Evolutionary conservation across 1,139 yeast species (phyloP), one percentile per base, ranked within the genome.

Genomic region (Sugiyamaella japonica): DNA sequence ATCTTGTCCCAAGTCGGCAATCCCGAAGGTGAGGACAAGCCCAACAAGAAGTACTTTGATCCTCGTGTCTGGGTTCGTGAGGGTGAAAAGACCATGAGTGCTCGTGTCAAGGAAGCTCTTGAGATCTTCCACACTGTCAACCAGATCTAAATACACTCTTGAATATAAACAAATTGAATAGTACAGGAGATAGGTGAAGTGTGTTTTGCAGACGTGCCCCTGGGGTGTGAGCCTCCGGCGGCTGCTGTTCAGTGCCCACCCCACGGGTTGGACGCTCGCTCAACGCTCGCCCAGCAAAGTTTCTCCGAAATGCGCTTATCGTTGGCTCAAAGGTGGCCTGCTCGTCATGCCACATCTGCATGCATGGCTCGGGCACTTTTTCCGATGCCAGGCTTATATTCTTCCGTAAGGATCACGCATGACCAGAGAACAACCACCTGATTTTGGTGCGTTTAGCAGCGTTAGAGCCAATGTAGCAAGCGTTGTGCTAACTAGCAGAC

Each of bases 41-140:
- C 99, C 81, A 73, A 73, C 72, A 91, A 91, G 90, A 91, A 91
- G 82, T 90, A 78, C 89, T 93, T 89, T 75, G 99, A 93, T 81
- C 99, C 99, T 80, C 93, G 99, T 86, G 98, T 91, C 77, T 93
- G 99, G 99, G 97, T 93, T 67, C 91, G 99, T 84, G 98, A 91
- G 79, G 99, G 99, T 83, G 99, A 93, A 83, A 89, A 90, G 91
- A 90, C 98, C 75, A 93, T 93, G 98, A 68, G 84, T 65, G 78
- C 76, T 66, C 89, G 97, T 84, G 82, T 95, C 71, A 66, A 85
- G 62, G 86, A 85, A 75, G 95, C 96, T 71, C 82, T 93, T 74
- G 81, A 78, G 54, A 80, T 88, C 73, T 93, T 93, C 96, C 91
- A 70, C 70, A 64, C 76, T 54, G 69, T 65, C 50, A 63, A 66